Base-by-base conservation (phyloP, 352 stramenopile genomes). In the Globisporangium canariense region DNA sequence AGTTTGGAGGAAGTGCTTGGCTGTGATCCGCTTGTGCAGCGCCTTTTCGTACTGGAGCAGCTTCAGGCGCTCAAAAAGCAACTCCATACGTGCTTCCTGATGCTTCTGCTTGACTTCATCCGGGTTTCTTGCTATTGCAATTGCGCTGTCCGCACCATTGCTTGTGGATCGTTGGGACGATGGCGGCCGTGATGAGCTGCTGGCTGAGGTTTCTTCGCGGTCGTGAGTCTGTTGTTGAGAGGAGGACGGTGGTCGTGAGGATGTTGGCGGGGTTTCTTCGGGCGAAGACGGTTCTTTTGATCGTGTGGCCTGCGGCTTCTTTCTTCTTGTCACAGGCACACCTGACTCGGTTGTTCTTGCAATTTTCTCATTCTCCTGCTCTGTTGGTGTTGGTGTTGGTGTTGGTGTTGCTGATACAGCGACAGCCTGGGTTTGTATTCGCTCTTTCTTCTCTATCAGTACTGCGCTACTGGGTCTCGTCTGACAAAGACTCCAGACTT, bases 21-120 rank as follows among this genome's bases (percentile, higher is more conserved):
- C 68, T 25, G 64, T 77, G 43, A 93, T 70, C 28, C 65, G 51
- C 28, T 75, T 81, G 3, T 68, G 68, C 1, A 92, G 69, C 18
- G 63, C 58, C 49, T 73, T 60, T 22, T 88, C 71, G 49, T 78
- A 80, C 3, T 55, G 60, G 22, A 93, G 73, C 1, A 94, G 68
- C 54, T 70, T 80, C 13, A 94, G 66, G 2, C 71, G 78, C n/a
- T 93, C 86, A 41, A 88, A 90, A 52, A 92, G 58, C 10, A 88
- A 28, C 51, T 94, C 86, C 80, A 90, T 93, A 7, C 69, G 67
- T 18, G 60, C 60, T 22, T 84, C 72, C 2, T 73, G 69, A 11
- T 78, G 71, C 56, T 73, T 79, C 8, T 64, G 65, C 41, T 54
- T 68, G 8, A 72, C 53, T 1, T 65, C 53, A 55, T 82, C 78